A percentile compares a stretch with the other conserved stretches of the same genome.
phyloP scores from a whole-genome alignment of 2,329 filamentous ascomycete genomes.

The Ascomycota sp. region DNA sequence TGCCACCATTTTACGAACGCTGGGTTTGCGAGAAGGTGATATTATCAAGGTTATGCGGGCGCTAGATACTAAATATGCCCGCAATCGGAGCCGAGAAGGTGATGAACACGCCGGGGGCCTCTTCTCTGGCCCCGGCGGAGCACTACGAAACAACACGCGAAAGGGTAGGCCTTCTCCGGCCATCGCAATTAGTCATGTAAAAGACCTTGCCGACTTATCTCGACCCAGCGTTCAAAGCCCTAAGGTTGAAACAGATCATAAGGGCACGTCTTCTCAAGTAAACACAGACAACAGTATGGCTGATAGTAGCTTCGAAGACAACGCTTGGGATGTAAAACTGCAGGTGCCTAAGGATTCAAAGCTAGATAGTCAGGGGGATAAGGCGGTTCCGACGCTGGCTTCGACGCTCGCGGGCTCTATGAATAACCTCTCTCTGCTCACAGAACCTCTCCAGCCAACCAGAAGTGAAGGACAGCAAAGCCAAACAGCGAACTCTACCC shows the following conservation, averaged over 20 bases:
- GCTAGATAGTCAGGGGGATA: constrained; percentile 7
- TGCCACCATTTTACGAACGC: constrained; percentile 57
- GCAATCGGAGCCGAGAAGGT: constrained; percentile 31
- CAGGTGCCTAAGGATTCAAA: constrained; percentile 4
- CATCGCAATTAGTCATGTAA: constrained; percentile 66
- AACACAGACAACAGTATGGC: constrained; percentile 4
- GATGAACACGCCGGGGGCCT: constrained; percentile 47
- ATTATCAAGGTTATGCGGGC: constrained; percentile 88
- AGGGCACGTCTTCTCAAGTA: constrained; percentile 2
- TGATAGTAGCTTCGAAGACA: constrained; percentile 65
- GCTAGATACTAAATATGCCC: constrained; percentile 61
- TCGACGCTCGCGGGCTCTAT: constrained; percentile 30
- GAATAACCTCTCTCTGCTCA: constrained; percentile 34
- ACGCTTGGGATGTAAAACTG: constrained; percentile 88
- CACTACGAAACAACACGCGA: constrained; percentile 80
- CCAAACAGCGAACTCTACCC: neutral
- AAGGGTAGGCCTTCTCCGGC: constrained; percentile 76
- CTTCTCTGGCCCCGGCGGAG: constrained; percentile 84
- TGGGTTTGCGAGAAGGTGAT: constrained; percentile 91
- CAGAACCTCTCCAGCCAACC: constrained; percentile 30
- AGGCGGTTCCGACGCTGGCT: constrained; percentile 1
- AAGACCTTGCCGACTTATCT: constrained; percentile 74
- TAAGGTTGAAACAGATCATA: constrained; percentile 2
- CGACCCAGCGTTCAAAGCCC: too few species aligned
- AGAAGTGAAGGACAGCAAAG: constrained; percentile 16